Base-by-base conservation (phyloP, 805 yeast genomes). In the Jamesozyma lodderae region DNA sequence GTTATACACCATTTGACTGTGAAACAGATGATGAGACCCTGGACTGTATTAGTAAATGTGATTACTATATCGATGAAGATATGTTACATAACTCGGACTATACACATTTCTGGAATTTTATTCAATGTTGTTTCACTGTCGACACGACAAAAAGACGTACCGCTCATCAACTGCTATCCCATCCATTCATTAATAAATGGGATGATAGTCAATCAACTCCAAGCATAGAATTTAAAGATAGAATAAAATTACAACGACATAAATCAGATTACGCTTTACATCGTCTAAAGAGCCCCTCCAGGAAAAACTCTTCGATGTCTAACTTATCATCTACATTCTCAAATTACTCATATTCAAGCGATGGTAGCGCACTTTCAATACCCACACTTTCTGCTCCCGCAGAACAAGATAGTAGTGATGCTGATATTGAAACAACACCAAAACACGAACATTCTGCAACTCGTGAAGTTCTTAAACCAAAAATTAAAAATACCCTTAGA, bases 1-100 rank as follows among this genome's bases (percentile, higher is more conserved):
- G 88, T 2, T 81, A 79, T 52, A 74, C 81, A 60, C 90, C 90
- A 1, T 81, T 81, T 55, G 88, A 81, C 49, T 75, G 87, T 45
- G 87, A 80, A 36, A 70, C 75, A 5, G 79, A 78, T 28, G 70
- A 69, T 1, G 87, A 81, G 51, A 83, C 86, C 10, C 67, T 70
- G 48, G 69, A 74, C 29, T 82, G 84, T 25, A 79, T 81, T n/a
- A 41, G 52, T 17, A 63, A 54, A 11, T 76, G 70, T n/a, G 81
- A 80, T 42, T 79, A 66, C 49, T 62, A 65, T 40, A 76, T 75
- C 45, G 81, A 76, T 42, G 82, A 83, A n/a, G 70, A 66, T 4
- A 72, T 69, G 44, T 69, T 73, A 51, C 72, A 81, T 37, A 69
- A 76, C 17, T 66, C 77, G 9, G 41, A 42, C 7, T 51, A 41